These are phyloP conservation scores for Xylaria bambusicola DNA, from an alignment of 495 filamentous ascomycete species.

Conservation along the genomic window DNA sequence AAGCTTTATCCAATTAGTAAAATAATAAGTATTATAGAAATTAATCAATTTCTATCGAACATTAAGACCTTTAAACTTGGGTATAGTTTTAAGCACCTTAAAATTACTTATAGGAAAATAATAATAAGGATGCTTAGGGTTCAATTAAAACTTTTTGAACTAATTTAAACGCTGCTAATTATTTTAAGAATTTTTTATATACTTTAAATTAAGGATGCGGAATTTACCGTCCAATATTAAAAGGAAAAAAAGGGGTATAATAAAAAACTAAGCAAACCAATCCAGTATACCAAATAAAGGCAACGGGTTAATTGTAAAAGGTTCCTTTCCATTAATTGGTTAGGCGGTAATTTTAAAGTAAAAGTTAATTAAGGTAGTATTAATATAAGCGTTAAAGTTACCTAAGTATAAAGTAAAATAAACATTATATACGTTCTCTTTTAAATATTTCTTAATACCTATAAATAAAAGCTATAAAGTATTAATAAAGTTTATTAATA, in stretches of 20 bases:
- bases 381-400: constrained; percentile 92
- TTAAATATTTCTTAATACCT: constrained; percentile 96
- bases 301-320: constrained; percentile 56
- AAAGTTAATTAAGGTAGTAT: constrained; percentile 91
- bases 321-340: constrained; percentile 54
- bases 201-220: constrained; percentile 93
- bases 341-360: constrained; percentile 92
- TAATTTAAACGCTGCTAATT: constrained; percentile 93
- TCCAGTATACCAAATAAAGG: constrained; percentile 89
- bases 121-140: constrained; percentile 84
- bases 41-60: constrained; percentile 92
- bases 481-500: no score
- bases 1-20: constrained; percentile 93
- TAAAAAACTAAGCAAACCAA: constrained; percentile 97
- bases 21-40: constrained; percentile 89
- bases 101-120: constrained; percentile 96
- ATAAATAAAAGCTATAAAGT: constrained; percentile 81
- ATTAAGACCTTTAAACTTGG: constrained; percentile 79
- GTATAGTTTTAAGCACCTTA: constrained; percentile 82
- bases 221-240: constrained; percentile 91
- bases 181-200: constrained; percentile 98
- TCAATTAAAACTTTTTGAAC: constrained; percentile 86
- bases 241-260: constrained; percentile 84
- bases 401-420: constrained; percentile 88
- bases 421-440: constrained; percentile 93